Base-by-base conservation (phyloP, 192 early-diverging fungal species). In the Entomortierella parvispora region DNA sequence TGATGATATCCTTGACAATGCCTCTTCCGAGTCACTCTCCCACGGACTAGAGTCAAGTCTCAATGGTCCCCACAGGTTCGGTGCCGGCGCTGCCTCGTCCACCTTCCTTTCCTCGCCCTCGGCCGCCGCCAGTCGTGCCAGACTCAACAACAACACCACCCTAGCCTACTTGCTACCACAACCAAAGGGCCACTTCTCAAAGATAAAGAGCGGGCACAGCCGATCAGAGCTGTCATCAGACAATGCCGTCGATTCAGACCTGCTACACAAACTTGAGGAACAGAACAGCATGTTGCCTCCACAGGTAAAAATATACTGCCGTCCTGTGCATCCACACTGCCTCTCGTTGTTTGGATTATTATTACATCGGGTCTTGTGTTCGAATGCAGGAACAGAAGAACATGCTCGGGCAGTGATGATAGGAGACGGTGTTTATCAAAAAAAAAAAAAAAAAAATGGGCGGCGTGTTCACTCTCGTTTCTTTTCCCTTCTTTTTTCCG, bases 251-350 rank as follows among this genome's bases (percentile, higher is more conserved):
- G 80, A 80, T 45, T 44, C 63, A 26, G 81, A 81, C 26, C 58
- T 87, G 48, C 65, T 87, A 9, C 79, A 81, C 31, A 76, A 84
- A 48, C 62, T 88, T 26, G 83, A 88, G 75, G 79, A 88, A 58
- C 83, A 88, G 62, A 88, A 88, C 72, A 81, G 83, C 22, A 58
- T 75, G 28, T 62, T 88, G 50, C 84, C 87, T 32, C 83, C 83
- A 51, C 85, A 88, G 79, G 86, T 88, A 81, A 71, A 29, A n/a
- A 37, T 22, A 20, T n/a, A 50, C 10, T 7, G 0, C 3, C 17
- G 20, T 4, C 6, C 14, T 31, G 8, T 18, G 15, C 23, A 8
- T 49, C 8, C 20, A n/a, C 2, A n/a, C 20, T 49, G 17, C 11
- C 8, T 11, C 8, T 1, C 20, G 48, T 11, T 2, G 17, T 49